Evolutionary conservation across 202 grass and related monocot species (phyloP), one percentile per base, ranked within the genome.

Genomic region (Eragrostis tef): DNA sequence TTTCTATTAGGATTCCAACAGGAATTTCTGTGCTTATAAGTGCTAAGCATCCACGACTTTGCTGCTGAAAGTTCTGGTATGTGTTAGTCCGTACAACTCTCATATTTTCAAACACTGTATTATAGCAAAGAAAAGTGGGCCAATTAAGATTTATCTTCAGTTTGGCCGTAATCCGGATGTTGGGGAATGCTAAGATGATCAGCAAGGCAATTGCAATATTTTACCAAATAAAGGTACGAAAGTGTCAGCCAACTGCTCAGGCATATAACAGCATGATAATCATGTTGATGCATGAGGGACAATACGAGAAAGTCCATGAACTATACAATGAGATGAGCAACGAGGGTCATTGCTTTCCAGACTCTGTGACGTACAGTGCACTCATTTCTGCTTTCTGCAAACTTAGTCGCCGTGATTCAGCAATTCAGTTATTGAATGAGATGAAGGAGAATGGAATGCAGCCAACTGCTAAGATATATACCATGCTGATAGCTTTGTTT

Each of bases 321-420:
- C 83, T 98, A 79, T 98, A 95, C 81, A 93, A 83, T 75, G 95
- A 98, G 77, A 98, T 93, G 95, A 93, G 90, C 80, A 95, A 88
- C 14, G 90, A 94, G 34, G 92, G 90, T 44, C 85, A 88, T 71
- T 98, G 95, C 82, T 91, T 88, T 29, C 95, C 92, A 2, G 92
- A 98, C 69, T 90, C 90, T 9, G 77, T 98, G 71, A 98, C 96
- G 2, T 95, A 95, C 73, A 98, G 77, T n/a, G 85, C 86, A 11
- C 87, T 98, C 7, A 88, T 98, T 80, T 84, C 67, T 69, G 83
- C 89, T 83, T 93, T 95, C 68, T 87, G 90, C 57, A 98, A 93
- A 81, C 87, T 98, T 29, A 19, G 85, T 53, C 92, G 74, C 54
- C 74, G 80, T 43, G 87, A 88, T 83, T 91, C 92, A 59, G 90